These are phyloP conservation scores for Spathaspora gorwiae DNA, from an alignment of 805 yeast species.

Conservation along the genomic window DNA sequence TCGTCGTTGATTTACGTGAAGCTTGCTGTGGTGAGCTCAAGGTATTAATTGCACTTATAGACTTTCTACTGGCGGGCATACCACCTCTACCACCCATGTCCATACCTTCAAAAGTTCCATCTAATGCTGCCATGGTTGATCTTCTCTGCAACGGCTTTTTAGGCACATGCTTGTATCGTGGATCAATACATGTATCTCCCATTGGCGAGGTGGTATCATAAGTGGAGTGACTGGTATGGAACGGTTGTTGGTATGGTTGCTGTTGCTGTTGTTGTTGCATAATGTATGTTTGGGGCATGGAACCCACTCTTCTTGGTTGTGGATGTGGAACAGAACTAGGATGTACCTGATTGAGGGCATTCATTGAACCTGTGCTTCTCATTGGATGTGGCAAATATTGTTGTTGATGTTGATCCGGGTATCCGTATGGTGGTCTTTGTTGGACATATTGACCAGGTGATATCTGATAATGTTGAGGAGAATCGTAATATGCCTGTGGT, in stretches of 20 bases:
- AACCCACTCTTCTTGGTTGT: constrained; percentile 6
- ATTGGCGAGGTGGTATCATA: constrained; percentile 16
- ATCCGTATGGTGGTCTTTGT: constrained; percentile 23
- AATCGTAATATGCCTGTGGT: constrained; percentile 3
- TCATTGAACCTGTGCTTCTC: not conserved
- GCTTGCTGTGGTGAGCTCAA: not conserved
- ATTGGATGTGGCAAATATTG: constrained; percentile 6
- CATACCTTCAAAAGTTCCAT: constrained; percentile 23
- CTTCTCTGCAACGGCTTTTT: constrained; percentile 26
- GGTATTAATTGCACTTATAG: constrained; percentile 3
- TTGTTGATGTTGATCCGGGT: constrained; percentile 14
- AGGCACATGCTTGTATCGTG: constrained; percentile 18
- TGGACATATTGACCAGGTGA: not conserved
- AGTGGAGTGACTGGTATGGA: constrained; percentile 12
- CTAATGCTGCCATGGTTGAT: constrained; percentile 30
- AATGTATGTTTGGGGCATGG: constrained; percentile 11
- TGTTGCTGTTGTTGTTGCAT: constrained; percentile 3
- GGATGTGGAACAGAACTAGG: constrained; percentile 3
- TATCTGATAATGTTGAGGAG: constrained; percentile 1
- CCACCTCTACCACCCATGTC: constrained; percentile 47
- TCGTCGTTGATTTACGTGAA: constrained; percentile 6
- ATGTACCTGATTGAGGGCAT: not conserved
- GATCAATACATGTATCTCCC: constrained; percentile 22
- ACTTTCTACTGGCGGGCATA: constrained; percentile 19
- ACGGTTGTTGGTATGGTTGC: constrained; percentile 2